phyloP scores from a whole-genome alignment of 202 grass and related monocot species.

The Elaeis oleifera region DNA sequence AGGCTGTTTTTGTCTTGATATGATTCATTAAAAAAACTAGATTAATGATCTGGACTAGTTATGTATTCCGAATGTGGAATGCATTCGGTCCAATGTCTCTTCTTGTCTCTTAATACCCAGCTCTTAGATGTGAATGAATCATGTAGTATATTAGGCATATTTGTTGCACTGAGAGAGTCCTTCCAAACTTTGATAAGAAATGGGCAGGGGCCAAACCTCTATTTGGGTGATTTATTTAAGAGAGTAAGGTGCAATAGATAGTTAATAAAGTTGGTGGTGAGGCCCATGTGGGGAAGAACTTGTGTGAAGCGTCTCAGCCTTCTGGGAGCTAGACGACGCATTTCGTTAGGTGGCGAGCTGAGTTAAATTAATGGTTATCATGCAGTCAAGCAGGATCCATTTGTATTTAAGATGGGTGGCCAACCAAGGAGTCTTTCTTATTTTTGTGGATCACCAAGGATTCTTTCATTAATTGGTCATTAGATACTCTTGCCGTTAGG shows the following conservation, averaged over 20 bases:
- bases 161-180: too few species aligned
- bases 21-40: too few species aligned
- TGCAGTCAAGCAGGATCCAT: neutral
- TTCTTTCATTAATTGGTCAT: neutral
- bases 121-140: too few species aligned
- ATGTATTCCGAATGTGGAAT: too few species aligned
- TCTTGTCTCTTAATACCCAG: too few species aligned
- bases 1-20: too few species aligned
- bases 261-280: neutral
- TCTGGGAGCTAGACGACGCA: neutral
- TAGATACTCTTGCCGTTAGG: neutral
- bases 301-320: neutral
- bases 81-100: too few species aligned
- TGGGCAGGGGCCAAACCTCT: too few species aligned
- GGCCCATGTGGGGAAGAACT: neutral
- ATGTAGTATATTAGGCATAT: too few species aligned
- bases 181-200: too few species aligned
- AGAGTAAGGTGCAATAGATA: neutral
- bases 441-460: neutral
- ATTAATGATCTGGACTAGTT: too few species aligned
- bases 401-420: neutral
- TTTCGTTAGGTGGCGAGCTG: neutral
- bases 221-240: too few species aligned
- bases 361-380: neutral
- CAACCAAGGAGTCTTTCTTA: neutral